A percentile compares a stretch with the other conserved stretches of the same genome.
Evolutionary conservation across 2,329 filamentous ascomycete genomes (phyloP).

Genomic region (Triangularia setosa): DNA sequence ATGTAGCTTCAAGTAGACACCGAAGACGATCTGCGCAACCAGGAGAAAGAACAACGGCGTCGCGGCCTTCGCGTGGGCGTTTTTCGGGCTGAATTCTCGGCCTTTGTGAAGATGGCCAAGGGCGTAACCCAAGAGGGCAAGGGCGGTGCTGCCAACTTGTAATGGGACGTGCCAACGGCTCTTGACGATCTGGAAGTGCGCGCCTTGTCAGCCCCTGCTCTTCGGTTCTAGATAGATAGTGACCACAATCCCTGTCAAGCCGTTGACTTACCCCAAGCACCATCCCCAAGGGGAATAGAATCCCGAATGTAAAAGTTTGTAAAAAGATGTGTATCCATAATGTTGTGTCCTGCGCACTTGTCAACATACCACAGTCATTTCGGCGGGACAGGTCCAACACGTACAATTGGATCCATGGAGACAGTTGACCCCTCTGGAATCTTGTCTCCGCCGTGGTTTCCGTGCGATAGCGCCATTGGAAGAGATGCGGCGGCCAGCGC

Average conservation of each 20-base stretch:
- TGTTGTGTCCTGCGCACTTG: conserved; percentile 59
- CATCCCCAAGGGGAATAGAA: conserved; percentile 94
- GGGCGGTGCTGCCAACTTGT: conserved; percentile 68
- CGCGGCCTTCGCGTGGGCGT: conserved; percentile 79
- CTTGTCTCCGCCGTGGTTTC: conserved; percentile 46
- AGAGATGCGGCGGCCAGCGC: conserved; percentile 19
- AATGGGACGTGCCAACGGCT: conserved; percentile 92
- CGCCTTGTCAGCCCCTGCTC: neutral
- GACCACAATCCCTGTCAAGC: neutral
- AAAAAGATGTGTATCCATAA: conserved; percentile 93
- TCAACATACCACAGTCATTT: conserved; percentile 10
- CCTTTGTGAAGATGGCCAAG: conserved; percentile 89
- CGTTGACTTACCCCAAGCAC: conserved; percentile 70
- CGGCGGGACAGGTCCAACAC: conserved; percentile 28
- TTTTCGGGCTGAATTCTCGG: conserved; percentile 70
- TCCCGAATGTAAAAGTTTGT: conserved; percentile 81
- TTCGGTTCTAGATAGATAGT: neutral
- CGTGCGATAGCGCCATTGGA: conserved; percentile 37
- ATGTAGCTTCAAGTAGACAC: conserved; percentile 85
- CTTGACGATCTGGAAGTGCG: conserved; percentile 64
- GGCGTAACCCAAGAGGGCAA: conserved; percentile 83
- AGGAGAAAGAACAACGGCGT: conserved; percentile 77
- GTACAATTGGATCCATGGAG: conserved; percentile 71
- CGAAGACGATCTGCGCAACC: conserved; percentile 70
- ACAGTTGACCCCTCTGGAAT: conserved; percentile 67